Evolutionary conservation across 192 early-diverging fungal species (phyloP).

Genomic region (Mortierella claussenii): DNA sequence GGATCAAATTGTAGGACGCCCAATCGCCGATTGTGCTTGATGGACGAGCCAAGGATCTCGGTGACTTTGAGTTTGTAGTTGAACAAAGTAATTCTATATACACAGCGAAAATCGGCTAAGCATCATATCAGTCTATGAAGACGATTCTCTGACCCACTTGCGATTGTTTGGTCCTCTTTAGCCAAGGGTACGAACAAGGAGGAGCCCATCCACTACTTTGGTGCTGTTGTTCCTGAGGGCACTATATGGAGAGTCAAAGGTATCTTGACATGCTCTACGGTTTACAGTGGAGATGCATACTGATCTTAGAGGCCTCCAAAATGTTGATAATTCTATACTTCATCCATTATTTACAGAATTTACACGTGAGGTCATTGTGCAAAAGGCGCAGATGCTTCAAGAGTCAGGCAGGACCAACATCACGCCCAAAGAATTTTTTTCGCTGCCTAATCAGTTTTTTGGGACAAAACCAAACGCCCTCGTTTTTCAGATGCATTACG

Average conservation of each 20-base stretch:
- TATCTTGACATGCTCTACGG: conserved; percentile 5
- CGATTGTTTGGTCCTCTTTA: neutral
- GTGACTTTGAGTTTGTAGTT: conserved; percentile 74
- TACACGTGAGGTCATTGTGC: conserved; percentile 20
- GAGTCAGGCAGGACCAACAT: conserved; percentile 11
- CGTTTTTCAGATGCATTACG: conserved; percentile 72
- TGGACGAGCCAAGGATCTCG: conserved; percentile 74
- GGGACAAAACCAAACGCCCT: conserved; percentile 58
- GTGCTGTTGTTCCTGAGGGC: conserved; percentile 37
- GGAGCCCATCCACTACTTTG: conserved; percentile 14
- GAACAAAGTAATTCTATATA: conserved; percentile 73
- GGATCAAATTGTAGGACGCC: conserved; percentile 4
- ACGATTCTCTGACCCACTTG: too few species aligned
- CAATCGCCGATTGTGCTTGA: conserved; percentile 41
- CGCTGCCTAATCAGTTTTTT: conserved; percentile 15
- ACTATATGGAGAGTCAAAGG: conserved; percentile 74
- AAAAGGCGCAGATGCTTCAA: conserved; percentile 3
- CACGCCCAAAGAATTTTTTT: conserved; percentile 17
- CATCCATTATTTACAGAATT: conserved; percentile 23
- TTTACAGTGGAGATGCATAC: too few species aligned
- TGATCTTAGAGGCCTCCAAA: too few species aligned
- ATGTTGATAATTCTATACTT: too few species aligned
- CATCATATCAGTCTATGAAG: too few species aligned
- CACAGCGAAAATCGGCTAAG: too few species aligned
- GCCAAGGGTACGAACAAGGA: conserved; percentile 14